Base-by-base conservation (phyloP, 164 flowering plant species). In the Chloranthus sessilifolius region DNA sequence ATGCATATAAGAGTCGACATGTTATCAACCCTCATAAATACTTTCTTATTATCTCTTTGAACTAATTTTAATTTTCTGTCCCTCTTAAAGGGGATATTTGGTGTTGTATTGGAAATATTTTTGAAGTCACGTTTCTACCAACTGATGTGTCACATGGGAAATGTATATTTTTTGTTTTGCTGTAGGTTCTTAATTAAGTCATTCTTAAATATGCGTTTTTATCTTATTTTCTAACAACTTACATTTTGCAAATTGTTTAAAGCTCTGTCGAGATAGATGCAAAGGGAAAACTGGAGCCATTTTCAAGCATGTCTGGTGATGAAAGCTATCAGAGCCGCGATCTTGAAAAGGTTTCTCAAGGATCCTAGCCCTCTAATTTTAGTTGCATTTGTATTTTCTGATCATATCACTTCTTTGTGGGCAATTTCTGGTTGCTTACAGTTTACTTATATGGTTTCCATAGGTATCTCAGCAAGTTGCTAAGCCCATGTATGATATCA, bases 241-340 rank as follows among this genome's bases (percentile, higher is more conserved):
- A n/a, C n/a, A n/a, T n/a, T n/a, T n/a, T n/a, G n/a, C n/a, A n/a
- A n/a, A n/a, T n/a, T n/a, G n/a, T 33, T 33, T 7, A 30, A 29
- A 87, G 99, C 57, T 79, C 80, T 54, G 58, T 94, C 42, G 86
- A 80, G 22, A 89, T 80, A 53, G 83, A 68, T 53, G 79, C 78
- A 11, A 83, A 76, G 57, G 90, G 78, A 68, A 94, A 83, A 74
- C 66, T 94, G 35, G 73, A 59, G 5, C 85, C 95, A 50, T 89
- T 76, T 75, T 50, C 87, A 57, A 50, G 67, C 57, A 52, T 89
- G 55, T 68, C 81, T 30, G 64, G 70, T 33, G 95, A 85, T 25
- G 97, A 83, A 43, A 94, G 97, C 72, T 87, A 89, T 55, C 82
- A 78, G 58, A 94, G 63, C 68, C 81, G 95, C 49, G 97, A 89